phyloP scores from a whole-genome alignment of 2,329 filamentous ascomycete species.

The Sporothrix schenckii region DNA sequence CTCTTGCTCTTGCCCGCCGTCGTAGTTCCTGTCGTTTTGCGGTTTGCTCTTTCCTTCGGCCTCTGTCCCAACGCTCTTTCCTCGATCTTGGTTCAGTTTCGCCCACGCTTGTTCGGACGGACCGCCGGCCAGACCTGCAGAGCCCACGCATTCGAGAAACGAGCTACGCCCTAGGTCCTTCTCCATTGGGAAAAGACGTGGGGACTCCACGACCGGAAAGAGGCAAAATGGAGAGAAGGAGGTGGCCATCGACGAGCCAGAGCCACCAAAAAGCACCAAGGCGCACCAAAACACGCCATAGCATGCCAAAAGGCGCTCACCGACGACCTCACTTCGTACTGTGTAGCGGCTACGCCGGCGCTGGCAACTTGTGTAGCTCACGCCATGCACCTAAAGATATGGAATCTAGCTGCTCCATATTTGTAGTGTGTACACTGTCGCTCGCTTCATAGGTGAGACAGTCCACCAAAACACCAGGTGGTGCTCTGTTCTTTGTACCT shows the following conservation, averaged over 20 bases:
- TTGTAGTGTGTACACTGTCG: background rate
- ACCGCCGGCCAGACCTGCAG: constrained; percentile 23
- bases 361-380: constrained; percentile 2
- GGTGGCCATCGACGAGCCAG: background rate
- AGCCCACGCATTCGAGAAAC: background rate
- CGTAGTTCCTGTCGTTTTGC: background rate
- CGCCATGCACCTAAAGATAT: background rate
- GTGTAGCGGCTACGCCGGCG: constrained; percentile 18
- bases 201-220: constrained; percentile 23
- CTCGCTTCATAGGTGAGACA: constrained; percentile 2
- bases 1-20: background rate
- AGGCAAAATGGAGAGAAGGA: background rate
- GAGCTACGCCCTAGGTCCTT: constrained; percentile 23
- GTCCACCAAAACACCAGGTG: background rate
- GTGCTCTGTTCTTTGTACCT: constrained; percentile 6
- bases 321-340: constrained; percentile 7
- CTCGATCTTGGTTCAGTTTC: background rate
- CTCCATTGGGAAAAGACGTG: constrained; percentile 26
- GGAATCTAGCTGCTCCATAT: background rate
- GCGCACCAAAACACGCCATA: background rate
- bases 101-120: background rate
- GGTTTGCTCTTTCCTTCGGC: background rate
- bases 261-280: background rate
- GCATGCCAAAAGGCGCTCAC: too few relatives aligned
- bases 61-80: too few relatives aligned